Base-by-base conservation (phyloP, 805 yeast species). In the Saccharomyces mikatae region DNA sequence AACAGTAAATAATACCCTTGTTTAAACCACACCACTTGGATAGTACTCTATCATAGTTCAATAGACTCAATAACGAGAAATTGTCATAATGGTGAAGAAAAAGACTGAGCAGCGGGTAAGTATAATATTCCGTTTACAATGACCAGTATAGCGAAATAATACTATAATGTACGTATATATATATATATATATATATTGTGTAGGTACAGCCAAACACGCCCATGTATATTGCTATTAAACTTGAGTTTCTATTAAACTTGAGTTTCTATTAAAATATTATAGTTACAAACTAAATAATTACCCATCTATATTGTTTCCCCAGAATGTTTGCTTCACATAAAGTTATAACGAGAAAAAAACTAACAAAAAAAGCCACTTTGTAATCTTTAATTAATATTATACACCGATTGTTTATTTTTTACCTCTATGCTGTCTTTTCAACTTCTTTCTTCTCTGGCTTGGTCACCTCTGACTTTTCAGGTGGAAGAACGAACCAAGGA, bases 401-500 rank as follows among this genome's bases (percentile, higher is more conserved):
- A 50, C 29, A 41, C 5, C 28, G 21, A 24, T 29, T 48, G 26
- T 21, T 11, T 17, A 41, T 29, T 28, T 28, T 36, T 36, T 4
- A 21, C 44, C 26, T 31, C n/a, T 22, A n/a, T 14, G 17, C 26
- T 36, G 46, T 32, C 24, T 47, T 53, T 32, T 52, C 54, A 8
- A 36, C 47, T 27, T 29, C 17, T 28, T 5, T 22, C 21, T 26
- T 22, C 48, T 46, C n/a, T 10, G 13, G 41, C 27, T 44, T 22
- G 11, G 30, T 3, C 60, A 78, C 85, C 55, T 74, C 84, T 47
- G 83, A 87, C 29, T 76, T 76, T 61, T 84, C 80, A 46, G 98
- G 97, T 29, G 99, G 99, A 28, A 94, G 83, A 31, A 89, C 89
- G 69, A 92, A 92, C 99, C 99, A 92, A 26, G 99, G 99, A 53